Base-by-base conservation (phyloP, 345 rosid genomes). In the Laguncularia racemosa region DNA sequence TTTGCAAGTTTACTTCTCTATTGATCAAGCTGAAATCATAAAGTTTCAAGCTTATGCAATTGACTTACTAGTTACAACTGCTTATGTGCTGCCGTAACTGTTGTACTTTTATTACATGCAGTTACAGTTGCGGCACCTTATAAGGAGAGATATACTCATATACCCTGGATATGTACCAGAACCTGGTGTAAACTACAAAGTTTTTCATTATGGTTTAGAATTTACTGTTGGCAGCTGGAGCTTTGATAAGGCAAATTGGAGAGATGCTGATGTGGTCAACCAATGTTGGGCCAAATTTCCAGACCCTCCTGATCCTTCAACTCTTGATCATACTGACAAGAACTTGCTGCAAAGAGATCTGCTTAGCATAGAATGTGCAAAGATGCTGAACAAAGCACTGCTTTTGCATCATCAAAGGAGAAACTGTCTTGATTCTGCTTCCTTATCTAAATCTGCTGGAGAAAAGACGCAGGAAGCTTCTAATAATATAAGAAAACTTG, bases 131-230 rank as follows among this genome's bases (percentile, higher is more conserved):
- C 86, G 84, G 63, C 99, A 93, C 49, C 44, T 64, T 52, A 87
- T 89, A 78, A 87, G 61, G 76, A 72, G 60, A 16, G 81, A 89
- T 57, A 93, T 93, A 50, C 67, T 87, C 67, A 76, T 93, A 54
- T 93, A 93, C 69, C 97, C 99, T 0, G 99, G 99, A 18, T 93
- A 93, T 54, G 55, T 82, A n/a, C 99, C 99, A 19, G 84, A 85
- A 66, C 72, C 84, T 12, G 92, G 84, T 23, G 83, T 82, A 50
- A 77, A 76, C 46, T 85, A 89, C 44, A 76, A 86, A 73, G 97
- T 93, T 69, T 93, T 93, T 69, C 99, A 93, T 73, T 93, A 93
- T 58, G 99, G 99, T 10, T 76, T 93, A 61, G 96, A 85, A 71
- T 89, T 82, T 67, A 71, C 67, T 67, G 96, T 89, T 15, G 97